Conservation (phyloP, 306 rosid genomes). For the Prunus dulcis region DNA sequence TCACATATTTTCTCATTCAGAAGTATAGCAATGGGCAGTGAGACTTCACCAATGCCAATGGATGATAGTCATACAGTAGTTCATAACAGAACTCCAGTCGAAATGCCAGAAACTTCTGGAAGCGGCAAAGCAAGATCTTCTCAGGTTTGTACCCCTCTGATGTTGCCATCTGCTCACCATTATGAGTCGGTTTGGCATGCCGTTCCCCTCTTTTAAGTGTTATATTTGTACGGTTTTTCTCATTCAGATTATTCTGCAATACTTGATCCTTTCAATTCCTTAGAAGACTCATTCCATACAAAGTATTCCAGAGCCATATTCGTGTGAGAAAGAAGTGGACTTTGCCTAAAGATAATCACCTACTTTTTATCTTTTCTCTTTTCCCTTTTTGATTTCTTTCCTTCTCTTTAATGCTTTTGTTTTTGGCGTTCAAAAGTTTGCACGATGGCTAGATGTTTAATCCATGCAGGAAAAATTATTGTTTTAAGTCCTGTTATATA, state of each 20-base stretch:
- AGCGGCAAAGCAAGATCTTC: constrained; percentile 42
- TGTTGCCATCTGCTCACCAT: not conserved
- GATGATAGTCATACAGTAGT: constrained; percentile 33
- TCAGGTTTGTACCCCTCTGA: constrained; percentile 57
- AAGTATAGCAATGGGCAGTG: constrained; percentile 57
- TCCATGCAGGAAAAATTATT: not conserved
- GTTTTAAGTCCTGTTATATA: not conserved
- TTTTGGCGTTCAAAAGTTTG: not conserved
- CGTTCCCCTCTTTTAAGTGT: not conserved
- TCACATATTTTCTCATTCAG: constrained; percentile 87
- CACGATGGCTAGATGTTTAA: not conserved
- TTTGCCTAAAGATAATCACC: too few relatives aligned
- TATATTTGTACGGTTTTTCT: not conserved
- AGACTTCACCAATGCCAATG: constrained; percentile 35
- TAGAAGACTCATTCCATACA: not conserved
- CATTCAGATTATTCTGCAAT: not conserved
- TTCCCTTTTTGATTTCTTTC: not conserved
- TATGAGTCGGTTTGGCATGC: not conserved
- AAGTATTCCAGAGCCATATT: not conserved
- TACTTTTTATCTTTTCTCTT: too few relatives aligned
- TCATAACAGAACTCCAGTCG: constrained; percentile 25
- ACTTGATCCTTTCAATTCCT: not conserved
- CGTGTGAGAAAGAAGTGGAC: too few relatives aligned
- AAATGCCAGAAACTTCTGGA: constrained; percentile 52
- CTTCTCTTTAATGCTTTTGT: not conserved